Percentiles rank a stretch among this genome's conserved stretches.
These are phyloP conservation scores for Cardamine chenopodiifolia DNA, from an alignment of 345 rosid species.

Conservation along the genomic window DNA sequence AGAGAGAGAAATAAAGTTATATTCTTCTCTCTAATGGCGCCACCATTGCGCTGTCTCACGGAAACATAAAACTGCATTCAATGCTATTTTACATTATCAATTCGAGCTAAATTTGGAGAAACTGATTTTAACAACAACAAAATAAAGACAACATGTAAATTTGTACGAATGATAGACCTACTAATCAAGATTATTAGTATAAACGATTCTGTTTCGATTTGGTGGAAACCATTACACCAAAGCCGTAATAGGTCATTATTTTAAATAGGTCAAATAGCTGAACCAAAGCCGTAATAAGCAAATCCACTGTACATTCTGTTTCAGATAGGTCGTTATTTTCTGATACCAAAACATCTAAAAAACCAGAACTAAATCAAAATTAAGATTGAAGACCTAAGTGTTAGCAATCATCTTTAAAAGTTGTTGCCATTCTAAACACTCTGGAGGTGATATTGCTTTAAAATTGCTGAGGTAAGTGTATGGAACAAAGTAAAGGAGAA, in stretches of 20 bases:
- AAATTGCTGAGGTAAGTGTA: conserved; percentile 3
- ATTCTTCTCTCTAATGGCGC: conserved; percentile 14
- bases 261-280: no score
- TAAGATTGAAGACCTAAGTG: neutral
- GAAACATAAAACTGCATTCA: conserved; percentile 3
- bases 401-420: neutral
- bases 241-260: no score
- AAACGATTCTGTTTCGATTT: no score
- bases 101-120: conserved; percentile 17
- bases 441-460: neutral
- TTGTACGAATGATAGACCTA: no score
- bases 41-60: conserved; percentile 29
- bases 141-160: no score
- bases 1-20: conserved; percentile 32
- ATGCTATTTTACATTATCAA: conserved; percentile 1
- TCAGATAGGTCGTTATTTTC: neutral
- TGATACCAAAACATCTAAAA: neutral
- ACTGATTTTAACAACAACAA: neutral
- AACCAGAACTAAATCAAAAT: neutral
- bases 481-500: conserved; percentile 1
- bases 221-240: no score
- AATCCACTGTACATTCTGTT: neutral
- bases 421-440: neutral
- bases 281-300: no score
- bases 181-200: no score